Base-by-base conservation (phyloP, 352 stramenopile species). In the Phytophthora sp. region DNA sequence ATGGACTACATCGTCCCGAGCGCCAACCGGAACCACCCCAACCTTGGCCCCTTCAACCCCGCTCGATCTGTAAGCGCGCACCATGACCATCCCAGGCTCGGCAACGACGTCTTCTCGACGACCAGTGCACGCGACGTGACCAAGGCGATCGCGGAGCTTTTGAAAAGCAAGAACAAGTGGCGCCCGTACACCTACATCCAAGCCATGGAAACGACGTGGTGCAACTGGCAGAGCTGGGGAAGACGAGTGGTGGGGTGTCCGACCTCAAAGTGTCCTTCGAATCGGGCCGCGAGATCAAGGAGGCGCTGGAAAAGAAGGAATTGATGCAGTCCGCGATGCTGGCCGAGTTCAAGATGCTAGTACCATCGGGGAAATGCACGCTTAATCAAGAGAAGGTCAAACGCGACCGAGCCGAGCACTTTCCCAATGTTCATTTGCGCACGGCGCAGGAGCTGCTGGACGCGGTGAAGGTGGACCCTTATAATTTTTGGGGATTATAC, bases 151-250 rank as follows among this genome's bases (percentile, higher is more conserved):
- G 57, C 42, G 1, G 21, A 69, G 47, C 24, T 76, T 15, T 46
- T 81, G 26, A 64, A 74, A 33, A 68, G 46, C 8, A 7, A 29
- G 18, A 62, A 54, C 47, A 77, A 69, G 51, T 84, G 72, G 72
- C 63, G 57, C 36, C 55, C 29, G 1, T 73, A 69, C 50, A 77
- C 64, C 8, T 73, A 72, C 42, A 15, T 81, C 2, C 72, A 77
- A 57, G 73, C 63, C n/a, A 56, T 67, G 46, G 30, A 77, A 57
- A 76, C 64, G 31, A 76, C 76, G 44, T 80, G 66, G 72, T 74
- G 16, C 8, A 77, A n/a, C 2, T 79, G 4, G 74, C 57, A 0
- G 63, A 79, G 27, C 2, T 49, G 8, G 26, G 80, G 27, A 73
- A 71, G 35, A 69, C 51, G 13, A 33, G 26, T 12, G 64, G 61